These are phyloP conservation scores for Rhodotorula sp. DNA, from an alignment of 1,284 basidiomycete genomes.

Conservation along the genomic window DNA sequence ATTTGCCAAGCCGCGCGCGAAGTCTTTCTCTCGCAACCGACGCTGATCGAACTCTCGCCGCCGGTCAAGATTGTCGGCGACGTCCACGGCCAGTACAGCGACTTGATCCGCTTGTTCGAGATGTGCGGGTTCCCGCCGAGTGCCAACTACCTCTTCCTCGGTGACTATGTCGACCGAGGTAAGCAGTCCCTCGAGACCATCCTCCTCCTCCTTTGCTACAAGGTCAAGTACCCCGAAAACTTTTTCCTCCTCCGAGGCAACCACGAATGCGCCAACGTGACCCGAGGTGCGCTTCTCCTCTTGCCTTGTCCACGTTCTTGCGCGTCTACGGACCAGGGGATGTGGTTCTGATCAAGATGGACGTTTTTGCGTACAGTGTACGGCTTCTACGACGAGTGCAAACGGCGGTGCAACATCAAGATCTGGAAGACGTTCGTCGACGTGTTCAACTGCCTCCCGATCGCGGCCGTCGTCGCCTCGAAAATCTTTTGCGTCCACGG, in stretches of 20 bases:
- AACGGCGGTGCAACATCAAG: constrained; percentile 98
- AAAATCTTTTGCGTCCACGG: constrained; percentile 99
- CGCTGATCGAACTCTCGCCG: constrained; percentile 93
- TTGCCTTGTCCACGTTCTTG: constrained; percentile 25
- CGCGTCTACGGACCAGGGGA: constrained; percentile 9
- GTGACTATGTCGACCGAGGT: constrained; percentile 76
- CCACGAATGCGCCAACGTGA: constrained; percentile 99
- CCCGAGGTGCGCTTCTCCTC: constrained; percentile 66
- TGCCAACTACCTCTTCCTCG: constrained; percentile 90
- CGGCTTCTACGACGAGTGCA: constrained; percentile 99
- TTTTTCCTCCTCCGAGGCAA: constrained; percentile 98
- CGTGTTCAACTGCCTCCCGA: constrained; percentile 98
- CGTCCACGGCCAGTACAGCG: constrained; percentile 92
- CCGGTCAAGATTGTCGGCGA: constrained; percentile 99
- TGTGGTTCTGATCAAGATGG: too few relatives aligned
- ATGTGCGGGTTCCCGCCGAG: constrained; percentile 99
- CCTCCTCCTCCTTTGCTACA: constrained; percentile 93
- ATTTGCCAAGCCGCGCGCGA: constrained; percentile 97
- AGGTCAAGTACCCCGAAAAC: constrained; percentile 99
- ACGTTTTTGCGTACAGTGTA: constrained; percentile 64
- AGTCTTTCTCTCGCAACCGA: constrained; percentile 94
- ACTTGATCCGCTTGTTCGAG: constrained; percentile 96
- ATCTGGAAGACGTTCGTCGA: constrained; percentile 99
- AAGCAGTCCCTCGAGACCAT: constrained; percentile 99
- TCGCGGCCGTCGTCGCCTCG: constrained; percentile 96